Percentiles rank a stretch among this genome's conserved stretches.
phyloP scores from a whole-genome alignment of 768 basidiomycete genomes.

The Clitopilus passeckerianus region DNA sequence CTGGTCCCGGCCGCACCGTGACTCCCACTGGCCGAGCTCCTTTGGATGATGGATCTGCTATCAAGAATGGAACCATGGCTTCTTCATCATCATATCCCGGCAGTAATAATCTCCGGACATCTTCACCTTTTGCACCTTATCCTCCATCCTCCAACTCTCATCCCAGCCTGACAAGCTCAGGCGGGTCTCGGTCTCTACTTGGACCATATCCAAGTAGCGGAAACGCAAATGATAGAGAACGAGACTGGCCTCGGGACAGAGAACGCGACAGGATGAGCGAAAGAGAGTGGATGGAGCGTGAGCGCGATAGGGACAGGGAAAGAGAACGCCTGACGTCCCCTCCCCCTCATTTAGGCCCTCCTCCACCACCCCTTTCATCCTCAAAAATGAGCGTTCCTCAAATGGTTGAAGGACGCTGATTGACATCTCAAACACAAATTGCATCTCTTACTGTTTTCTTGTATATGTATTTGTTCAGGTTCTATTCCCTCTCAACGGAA shows the following conservation, averaged over 20 bases:
- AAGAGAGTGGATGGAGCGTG: constrained; percentile 24
- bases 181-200: neutral
- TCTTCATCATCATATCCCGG: constrained; percentile 15
- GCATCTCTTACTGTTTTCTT: neutral
- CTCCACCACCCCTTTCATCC: constrained; percentile 21
- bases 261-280: constrained; percentile 14
- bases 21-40: constrained; percentile 18
- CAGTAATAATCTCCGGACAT: constrained; percentile 19
- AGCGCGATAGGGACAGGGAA: constrained; percentile 11
- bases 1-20: constrained; percentile 17
- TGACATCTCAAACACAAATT: neutral
- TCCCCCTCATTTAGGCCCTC: constrained; percentile 17
- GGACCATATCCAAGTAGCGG: neutral
- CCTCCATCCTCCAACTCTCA: constrained; percentile 15
- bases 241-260: constrained; percentile 19
- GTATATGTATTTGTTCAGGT: neutral
- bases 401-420: constrained; percentile 33
- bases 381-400: constrained; percentile 41
- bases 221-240: constrained; percentile 3
- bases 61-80: constrained; percentile 7
- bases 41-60: constrained; percentile 13
- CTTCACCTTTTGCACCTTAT: constrained; percentile 23
- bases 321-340: constrained; percentile 17
- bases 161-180: constrained; percentile 6
- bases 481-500: neutral